A percentile compares a stretch with the other conserved stretches of the same genome.
These are phyloP conservation scores for Calendula officinalis DNA, from an alignment of 129 eudicot genomes.

Conservation along the genomic window DNA sequence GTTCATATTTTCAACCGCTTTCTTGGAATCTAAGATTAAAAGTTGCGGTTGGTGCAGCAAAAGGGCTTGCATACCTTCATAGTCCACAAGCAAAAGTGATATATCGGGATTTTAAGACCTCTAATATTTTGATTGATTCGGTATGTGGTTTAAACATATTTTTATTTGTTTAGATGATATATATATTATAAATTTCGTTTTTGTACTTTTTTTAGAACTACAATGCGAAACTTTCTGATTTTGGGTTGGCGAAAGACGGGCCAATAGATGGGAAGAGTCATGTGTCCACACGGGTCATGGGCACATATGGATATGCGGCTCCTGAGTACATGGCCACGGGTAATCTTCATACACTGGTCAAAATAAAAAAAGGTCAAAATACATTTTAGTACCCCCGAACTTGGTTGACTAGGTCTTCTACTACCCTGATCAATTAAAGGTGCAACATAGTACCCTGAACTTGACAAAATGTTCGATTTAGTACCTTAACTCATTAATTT, in stretches of 20 bases:
- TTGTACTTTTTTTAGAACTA: conserved; percentile 42
- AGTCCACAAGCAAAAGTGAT: conserved; percentile 74
- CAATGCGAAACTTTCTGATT: conserved; percentile 94
- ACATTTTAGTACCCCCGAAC: background rate
- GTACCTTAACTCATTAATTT: too few species aligned
- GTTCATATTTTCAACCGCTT: conserved; percentile 68
- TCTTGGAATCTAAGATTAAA: conserved; percentile 69
- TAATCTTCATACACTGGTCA: conserved; percentile 9
- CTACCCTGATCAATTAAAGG: too few species aligned
- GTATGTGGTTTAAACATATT: conserved; percentile 33
- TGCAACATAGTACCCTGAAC: too few species aligned
- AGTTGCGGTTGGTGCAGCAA: conserved; percentile 80
- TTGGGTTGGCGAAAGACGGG: conserved; percentile 94
- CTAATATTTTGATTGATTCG: conserved; percentile 68
- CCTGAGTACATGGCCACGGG: conserved; percentile 96
- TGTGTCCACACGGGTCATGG: conserved; percentile 95
- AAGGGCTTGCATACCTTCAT: conserved; percentile 80
- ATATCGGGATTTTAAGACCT: conserved; percentile 69
- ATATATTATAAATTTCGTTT: background rate
- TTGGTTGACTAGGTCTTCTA: background rate
- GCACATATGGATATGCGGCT: conserved; percentile 92
- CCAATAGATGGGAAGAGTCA: conserved; percentile 79
- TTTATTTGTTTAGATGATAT: background rate
- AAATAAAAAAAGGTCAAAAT: background rate
- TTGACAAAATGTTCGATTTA: too few species aligned